phyloP scores from a whole-genome alignment of 495 filamentous ascomycete genomes.

The Cercophora scortea region DNA sequence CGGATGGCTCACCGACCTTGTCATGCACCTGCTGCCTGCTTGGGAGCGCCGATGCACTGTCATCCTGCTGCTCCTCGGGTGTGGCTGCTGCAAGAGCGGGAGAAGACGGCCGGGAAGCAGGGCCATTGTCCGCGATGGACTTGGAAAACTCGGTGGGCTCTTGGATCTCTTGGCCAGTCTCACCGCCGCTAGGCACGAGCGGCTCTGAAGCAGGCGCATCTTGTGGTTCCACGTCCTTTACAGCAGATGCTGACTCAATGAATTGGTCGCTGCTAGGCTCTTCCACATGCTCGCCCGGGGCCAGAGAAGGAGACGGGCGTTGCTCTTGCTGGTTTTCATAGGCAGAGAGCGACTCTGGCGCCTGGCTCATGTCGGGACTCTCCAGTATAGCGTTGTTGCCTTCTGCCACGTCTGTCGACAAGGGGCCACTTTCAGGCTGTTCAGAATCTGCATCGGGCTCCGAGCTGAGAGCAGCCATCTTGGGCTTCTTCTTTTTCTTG shows the following conservation, averaged over 20 bases:
- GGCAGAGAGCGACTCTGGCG: neutral
- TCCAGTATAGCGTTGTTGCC: slow-evolving; percentile 1
- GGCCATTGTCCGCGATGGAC: neutral
- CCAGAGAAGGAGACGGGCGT: neutral
- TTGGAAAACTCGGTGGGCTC: neutral
- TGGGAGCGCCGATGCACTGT: neutral
- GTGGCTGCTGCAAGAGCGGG: neutral
- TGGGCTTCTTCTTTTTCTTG: slow-evolving; percentile 16
- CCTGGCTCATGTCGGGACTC: neutral
- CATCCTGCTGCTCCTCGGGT: neutral
- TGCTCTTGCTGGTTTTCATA: neutral
- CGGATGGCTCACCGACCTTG: neutral
- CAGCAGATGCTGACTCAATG: neutral
- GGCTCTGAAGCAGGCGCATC: neutral
- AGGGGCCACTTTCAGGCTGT: neutral
- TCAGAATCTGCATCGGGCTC: slow-evolving; percentile 6
- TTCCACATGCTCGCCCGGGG: slow-evolving; percentile 2
- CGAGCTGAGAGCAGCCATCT: neutral
- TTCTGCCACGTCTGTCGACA: neutral
- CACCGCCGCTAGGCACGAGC: slow-evolving; percentile 10
- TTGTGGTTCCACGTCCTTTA: slow-evolving; percentile 13
- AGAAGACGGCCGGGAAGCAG: neutral
- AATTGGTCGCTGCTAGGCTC: neutral
- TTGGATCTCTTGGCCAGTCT: neutral
- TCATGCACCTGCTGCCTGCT: neutral